Evolutionary conservation across 176 grass and related monocot species (phyloP).

Genomic region (Avena atlantica): DNA sequence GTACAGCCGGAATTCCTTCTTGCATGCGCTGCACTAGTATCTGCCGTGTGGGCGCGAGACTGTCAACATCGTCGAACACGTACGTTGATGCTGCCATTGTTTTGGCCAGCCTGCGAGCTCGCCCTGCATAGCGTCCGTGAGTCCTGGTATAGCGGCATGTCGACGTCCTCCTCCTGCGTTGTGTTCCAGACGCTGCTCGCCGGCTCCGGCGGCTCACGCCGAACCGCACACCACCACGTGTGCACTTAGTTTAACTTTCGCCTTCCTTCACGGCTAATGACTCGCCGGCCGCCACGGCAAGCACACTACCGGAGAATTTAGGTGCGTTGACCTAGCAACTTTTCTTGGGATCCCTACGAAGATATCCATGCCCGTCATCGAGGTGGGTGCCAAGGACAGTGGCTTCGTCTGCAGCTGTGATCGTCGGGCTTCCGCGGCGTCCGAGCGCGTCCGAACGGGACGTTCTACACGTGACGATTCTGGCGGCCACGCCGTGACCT

Average conservation of each 20-base stretch:
- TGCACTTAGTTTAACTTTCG: slow-evolving; percentile 69
- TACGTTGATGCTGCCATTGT: not conserved
- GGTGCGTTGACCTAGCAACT: too few relatives aligned
- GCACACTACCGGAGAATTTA: too few relatives aligned
- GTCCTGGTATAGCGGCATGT: too few relatives aligned
- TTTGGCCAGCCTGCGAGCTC: not conserved
- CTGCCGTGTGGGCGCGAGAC: slow-evolving; percentile 21
- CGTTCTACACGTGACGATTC: too few relatives aligned
- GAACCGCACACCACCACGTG: slow-evolving; percentile 20
- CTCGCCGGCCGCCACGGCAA: not conserved
- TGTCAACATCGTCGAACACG: not conserved
- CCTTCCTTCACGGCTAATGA: slow-evolving; percentile 56
- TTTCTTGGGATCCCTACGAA: too few relatives aligned
- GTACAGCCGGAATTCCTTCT: slow-evolving; percentile 71
- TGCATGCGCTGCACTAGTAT: slow-evolving; percentile 66
- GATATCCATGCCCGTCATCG: too few relatives aligned
- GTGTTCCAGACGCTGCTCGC: slow-evolving; percentile 15
- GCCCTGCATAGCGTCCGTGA: not conserved
- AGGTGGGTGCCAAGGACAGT: too few relatives aligned
- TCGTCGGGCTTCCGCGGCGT: too few relatives aligned
- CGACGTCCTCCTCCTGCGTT: not conserved
- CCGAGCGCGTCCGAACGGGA: too few relatives aligned
- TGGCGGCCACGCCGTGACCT: too few relatives aligned
- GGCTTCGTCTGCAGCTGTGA: too few relatives aligned
- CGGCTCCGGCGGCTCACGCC: slow-evolving; percentile 49